Evolutionary conservation across 202 grass and related monocot genomes (phyloP).

Genomic region (Panicum virgatum): DNA sequence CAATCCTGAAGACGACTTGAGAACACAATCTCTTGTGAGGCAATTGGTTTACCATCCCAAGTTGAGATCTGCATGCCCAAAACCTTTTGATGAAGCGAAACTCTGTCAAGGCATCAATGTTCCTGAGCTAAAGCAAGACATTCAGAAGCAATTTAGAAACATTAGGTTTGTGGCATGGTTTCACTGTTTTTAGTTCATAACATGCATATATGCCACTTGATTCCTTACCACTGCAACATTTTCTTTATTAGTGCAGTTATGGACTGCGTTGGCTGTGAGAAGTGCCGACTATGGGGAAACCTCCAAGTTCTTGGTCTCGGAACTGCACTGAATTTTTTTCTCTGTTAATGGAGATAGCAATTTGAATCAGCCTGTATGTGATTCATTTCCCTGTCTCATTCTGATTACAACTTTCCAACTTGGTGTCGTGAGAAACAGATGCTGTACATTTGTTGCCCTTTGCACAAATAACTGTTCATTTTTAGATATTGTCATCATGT

Average conservation of each 20-base stretch:
- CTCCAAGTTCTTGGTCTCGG: conserved; percentile 97
- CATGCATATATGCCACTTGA: background rate
- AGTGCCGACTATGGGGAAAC: conserved; percentile 97
- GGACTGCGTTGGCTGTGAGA: conserved; percentile 95
- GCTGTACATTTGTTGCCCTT: background rate
- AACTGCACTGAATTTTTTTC: conserved; percentile 91
- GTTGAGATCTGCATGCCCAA: conserved; percentile 75
- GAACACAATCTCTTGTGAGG: conserved; percentile 82
- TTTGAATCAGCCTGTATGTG: conserved; percentile 65
- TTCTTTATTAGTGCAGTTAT: conserved; percentile 72
- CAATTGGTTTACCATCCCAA: conserved; percentile 76
- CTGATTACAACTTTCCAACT: background rate
- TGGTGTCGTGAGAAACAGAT: background rate
- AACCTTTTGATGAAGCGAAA: conserved; percentile 94
- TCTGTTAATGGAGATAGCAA: conserved; percentile 54
- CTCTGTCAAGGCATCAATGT: conserved; percentile 93
- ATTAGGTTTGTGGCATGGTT: conserved; percentile 63
- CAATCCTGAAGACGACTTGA: conserved; percentile 77
- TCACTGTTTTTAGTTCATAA: conserved; percentile 8
- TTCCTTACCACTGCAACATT: background rate
- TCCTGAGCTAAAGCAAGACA: conserved; percentile 75
- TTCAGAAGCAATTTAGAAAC: conserved; percentile 95
- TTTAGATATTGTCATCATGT: background rate
- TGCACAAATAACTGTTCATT: background rate
- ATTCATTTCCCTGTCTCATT: conserved; percentile 11